These are phyloP conservation scores for Erodium maritimum DNA, from an alignment of 345 rosid genomes.

Conservation along the genomic window DNA sequence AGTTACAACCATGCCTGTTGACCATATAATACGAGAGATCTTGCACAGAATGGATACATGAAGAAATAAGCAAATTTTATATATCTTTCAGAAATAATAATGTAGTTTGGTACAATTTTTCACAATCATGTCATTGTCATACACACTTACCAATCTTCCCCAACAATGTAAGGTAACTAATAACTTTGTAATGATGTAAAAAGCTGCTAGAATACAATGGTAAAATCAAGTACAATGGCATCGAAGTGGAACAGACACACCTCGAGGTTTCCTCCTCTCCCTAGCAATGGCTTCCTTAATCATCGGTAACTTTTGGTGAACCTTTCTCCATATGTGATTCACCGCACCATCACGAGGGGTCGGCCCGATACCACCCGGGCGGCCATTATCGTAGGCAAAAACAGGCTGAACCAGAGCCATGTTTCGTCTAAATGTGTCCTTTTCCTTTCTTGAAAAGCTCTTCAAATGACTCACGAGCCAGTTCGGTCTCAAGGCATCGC, in stretches of 20 bases:
- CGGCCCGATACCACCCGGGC: constrained; percentile 57
- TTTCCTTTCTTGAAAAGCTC: constrained; percentile 36
- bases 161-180: no score
- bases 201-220: no score
- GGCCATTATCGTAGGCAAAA: constrained; percentile 58
- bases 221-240: constrained; percentile 65
- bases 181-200: no score
- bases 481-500: constrained; percentile 62
- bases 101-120: no score
- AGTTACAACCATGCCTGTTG: no score
- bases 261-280: constrained; percentile 61
- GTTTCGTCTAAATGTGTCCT: constrained; percentile 37
- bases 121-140: no score
- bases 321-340: constrained; percentile 80
- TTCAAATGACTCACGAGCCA: constrained; percentile 58
- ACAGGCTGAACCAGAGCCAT: constrained; percentile 51
- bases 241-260: constrained; percentile 52
- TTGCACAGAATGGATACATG: no score
- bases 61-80: no score
- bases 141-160: no score
- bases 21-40: no score
- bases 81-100: no score
- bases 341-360: constrained; percentile 67
- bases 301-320: constrained; percentile 57
- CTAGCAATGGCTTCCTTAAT: constrained; percentile 63